phyloP scores from a whole-genome alignment of 2,329 filamentous ascomycete genomes.

The Remersonia thermophila region DNA sequence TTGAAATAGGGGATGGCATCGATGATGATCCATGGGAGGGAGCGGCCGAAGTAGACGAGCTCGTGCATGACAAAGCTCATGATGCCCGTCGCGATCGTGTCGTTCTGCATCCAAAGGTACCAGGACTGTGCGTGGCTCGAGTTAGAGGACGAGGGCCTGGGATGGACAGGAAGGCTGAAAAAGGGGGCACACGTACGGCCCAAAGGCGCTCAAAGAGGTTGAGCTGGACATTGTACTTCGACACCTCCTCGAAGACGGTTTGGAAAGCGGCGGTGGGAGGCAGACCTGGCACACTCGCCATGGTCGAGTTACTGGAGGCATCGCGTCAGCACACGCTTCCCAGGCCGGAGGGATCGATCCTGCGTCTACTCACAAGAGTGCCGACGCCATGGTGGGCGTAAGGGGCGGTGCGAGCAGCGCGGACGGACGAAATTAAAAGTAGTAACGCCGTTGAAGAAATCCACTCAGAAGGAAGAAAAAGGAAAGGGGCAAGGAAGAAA shows the following conservation, averaged over 20 bases:
- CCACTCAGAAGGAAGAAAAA: slow-evolving; percentile 1
- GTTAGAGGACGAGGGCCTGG: slow-evolving; percentile 2
- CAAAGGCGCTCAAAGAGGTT: slow-evolving; percentile 81
- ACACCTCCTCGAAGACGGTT: slow-evolving; percentile 48
- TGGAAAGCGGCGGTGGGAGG: slow-evolving; percentile 39
- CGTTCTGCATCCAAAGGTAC: slow-evolving; percentile 98
- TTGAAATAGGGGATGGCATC: slow-evolving; percentile 79
- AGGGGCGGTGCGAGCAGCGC: neutral
- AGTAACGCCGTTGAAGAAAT: neutral
- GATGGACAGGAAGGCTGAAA: slow-evolving; percentile 10
- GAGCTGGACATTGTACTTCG: slow-evolving; percentile 70
- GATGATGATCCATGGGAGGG: slow-evolving; percentile 83
- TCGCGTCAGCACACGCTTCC: too few relatives aligned
- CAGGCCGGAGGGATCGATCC: too few relatives aligned
- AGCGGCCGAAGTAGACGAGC: slow-evolving; percentile 83
- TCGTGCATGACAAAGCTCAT: slow-evolving; percentile 97
- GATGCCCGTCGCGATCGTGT: slow-evolving; percentile 89
- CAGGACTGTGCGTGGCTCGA: slow-evolving; percentile 43
- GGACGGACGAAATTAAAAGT: slow-evolving; percentile 4
- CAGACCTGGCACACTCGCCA: slow-evolving; percentile 23
- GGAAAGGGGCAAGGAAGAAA: slow-evolving; percentile 4
- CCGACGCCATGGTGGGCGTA: slow-evolving; percentile 23
- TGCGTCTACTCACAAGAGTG: slow-evolving; percentile 13
- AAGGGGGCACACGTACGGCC: slow-evolving; percentile 56
- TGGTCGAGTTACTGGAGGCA: slow-evolving; percentile 34